Evolutionary conservation across 2,329 filamentous ascomycete genomes (phyloP).

Genomic region (Phialemoniopsis sp.): DNA sequence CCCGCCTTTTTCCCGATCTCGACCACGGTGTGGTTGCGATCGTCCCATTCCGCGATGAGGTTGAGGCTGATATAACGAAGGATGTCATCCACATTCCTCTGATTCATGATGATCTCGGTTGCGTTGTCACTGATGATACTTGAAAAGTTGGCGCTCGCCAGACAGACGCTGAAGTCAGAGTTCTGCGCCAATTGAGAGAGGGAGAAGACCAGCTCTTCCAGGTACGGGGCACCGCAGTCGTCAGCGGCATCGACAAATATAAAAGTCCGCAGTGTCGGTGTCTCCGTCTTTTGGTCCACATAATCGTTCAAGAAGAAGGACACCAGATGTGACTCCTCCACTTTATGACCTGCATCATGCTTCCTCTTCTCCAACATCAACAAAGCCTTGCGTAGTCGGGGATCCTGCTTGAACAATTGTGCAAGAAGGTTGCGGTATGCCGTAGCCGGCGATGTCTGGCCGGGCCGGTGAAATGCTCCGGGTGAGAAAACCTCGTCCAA

Average conservation of each 20-base stretch:
- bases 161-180: slow-evolving; percentile 25
- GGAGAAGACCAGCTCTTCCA: slow-evolving; percentile 18
- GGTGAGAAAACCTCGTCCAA: slow-evolving; percentile 12
- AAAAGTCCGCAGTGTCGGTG: slow-evolving; percentile 19
- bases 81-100: slow-evolving; percentile 24
- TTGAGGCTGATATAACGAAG: slow-evolving; percentile 22
- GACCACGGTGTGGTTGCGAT: slow-evolving; percentile 18
- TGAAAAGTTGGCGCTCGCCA: slow-evolving; percentile 17
- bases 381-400: slow-evolving; percentile 18
- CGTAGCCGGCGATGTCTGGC: slow-evolving; percentile 12
- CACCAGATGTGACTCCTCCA: slow-evolving; percentile 21
- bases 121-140: slow-evolving; percentile 10
- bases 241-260: slow-evolving; percentile 24
- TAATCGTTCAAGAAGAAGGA: slow-evolving; percentile 25
- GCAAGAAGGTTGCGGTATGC: slow-evolving; percentile 21
- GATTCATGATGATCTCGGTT: slow-evolving; percentile 20
- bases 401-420: slow-evolving; percentile 22
- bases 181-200: slow-evolving; percentile 21
- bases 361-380: slow-evolving; percentile 9
- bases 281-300: slow-evolving; percentile 17
- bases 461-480: slow-evolving; percentile 4
- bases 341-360: neutral
- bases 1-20: slow-evolving; percentile 18
- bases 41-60: slow-evolving; percentile 24
- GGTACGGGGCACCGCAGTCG: slow-evolving; percentile 15